These are phyloP conservation scores for Saksenaea vasiformis DNA, from an alignment of 371 early-diverging fungal genomes.

Conservation along the genomic window DNA sequence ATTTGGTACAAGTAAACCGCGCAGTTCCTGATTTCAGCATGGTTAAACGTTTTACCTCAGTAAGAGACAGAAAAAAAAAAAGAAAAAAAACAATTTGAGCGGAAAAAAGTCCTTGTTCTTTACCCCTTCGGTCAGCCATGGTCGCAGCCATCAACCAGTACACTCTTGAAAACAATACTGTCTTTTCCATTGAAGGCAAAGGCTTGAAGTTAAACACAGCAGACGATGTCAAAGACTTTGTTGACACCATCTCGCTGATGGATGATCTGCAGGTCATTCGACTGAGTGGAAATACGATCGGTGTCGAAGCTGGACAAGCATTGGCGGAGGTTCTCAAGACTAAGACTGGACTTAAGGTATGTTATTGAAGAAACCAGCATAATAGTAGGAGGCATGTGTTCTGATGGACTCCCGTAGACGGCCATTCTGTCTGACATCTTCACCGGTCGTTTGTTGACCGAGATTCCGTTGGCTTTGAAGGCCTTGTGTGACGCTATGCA, in stretches of 20 bases:
- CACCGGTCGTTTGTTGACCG: slow-evolving; percentile 88
- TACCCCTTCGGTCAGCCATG: slow-evolving; percentile 19
- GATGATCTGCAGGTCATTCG: slow-evolving; percentile 72
- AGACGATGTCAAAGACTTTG: slow-evolving; percentile 76
- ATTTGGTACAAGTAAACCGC: background rate
- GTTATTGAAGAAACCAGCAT: background rate
- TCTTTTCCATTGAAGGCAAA: slow-evolving; percentile 66
- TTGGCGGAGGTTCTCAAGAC: slow-evolving; percentile 76
- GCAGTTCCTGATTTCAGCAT: background rate
- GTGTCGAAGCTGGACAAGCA: slow-evolving; percentile 89
- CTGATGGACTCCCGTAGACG: slow-evolving; percentile 15
- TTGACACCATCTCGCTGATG: slow-evolving; percentile 67
- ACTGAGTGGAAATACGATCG: slow-evolving; percentile 93
- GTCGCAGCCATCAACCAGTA: slow-evolving; percentile 43
- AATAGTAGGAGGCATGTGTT: background rate
- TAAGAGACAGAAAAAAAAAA: background rate
- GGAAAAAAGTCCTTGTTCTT: background rate
- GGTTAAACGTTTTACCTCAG: background rate
- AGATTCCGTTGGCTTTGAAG: slow-evolving; percentile 85
- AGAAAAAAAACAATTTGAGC: background rate
- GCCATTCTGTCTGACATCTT: slow-evolving; percentile 89
- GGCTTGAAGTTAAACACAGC: slow-evolving; percentile 84
- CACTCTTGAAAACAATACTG: slow-evolving; percentile 44
- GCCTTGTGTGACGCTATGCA: slow-evolving; percentile 85
- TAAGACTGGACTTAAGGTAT: slow-evolving; percentile 75